phyloP scores from a whole-genome alignment of 352 stramenopile genomes.

The Phytopythium vexans region DNA sequence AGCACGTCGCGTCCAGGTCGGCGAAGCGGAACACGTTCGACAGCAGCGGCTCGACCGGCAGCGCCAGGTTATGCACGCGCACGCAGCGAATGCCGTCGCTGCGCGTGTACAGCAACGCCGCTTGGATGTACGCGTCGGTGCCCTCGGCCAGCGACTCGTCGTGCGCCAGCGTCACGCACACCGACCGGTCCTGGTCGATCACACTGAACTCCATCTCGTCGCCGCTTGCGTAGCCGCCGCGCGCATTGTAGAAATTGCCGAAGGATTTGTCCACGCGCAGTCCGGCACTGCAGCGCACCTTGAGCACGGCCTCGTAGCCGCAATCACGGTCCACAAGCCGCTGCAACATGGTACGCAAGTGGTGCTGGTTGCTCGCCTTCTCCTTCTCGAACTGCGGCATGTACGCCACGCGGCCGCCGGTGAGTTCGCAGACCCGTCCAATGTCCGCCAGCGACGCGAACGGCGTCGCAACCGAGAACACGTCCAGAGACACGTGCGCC shows the following conservation, averaged over 20 bases:
- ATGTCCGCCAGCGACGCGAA: conserved; percentile 82
- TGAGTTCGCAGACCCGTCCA: conserved; percentile 79
- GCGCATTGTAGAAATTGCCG: conserved; percentile 72
- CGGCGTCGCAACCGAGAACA: conserved; percentile 83
- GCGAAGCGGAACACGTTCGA: conserved; percentile 88
- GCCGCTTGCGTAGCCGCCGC: conserved; percentile 50
- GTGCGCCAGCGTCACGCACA: conserved; percentile 87
- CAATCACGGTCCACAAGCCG: conserved; percentile 69
- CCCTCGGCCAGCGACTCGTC: conserved; percentile 79
- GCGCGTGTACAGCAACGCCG: conserved; percentile 86
- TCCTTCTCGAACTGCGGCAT: conserved; percentile 88
- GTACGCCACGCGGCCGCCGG: conserved; percentile 81
- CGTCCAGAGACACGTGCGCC: conserved; percentile 79
- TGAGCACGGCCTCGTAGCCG: conserved; percentile 86
- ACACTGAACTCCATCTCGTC: conserved; percentile 89
- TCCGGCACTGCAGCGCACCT: conserved; percentile 82
- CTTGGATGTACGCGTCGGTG: conserved; percentile 82
- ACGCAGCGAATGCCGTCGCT: conserved; percentile 85
- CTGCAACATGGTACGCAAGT: conserved; percentile 72
- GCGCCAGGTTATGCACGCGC: conserved; percentile 88
- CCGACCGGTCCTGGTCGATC: conserved; percentile 82
- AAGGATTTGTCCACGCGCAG: conserved; percentile 85
- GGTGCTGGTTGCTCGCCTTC: conserved; percentile 73
- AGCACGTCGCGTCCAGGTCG: conserved; percentile 85
- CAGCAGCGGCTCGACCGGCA: conserved; percentile 72